Base-by-base conservation (phyloP, 768 basidiomycete species). In the Auricularia heimuer region DNA sequence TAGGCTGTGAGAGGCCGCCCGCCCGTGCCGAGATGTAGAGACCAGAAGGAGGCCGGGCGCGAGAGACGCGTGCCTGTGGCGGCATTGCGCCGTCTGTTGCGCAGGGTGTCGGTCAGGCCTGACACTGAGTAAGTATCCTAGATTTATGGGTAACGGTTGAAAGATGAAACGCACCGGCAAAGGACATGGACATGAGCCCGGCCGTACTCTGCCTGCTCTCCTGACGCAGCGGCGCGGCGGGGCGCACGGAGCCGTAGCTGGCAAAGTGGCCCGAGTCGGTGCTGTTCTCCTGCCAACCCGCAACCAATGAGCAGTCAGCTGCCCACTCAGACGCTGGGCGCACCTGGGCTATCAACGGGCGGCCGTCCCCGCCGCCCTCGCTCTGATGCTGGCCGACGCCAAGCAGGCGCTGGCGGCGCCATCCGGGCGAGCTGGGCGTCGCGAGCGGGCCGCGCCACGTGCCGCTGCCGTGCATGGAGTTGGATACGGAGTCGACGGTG, bases 1-100 rank as follows among this genome's bases (percentile, higher is more conserved):
- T 92, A 92, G 2, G 88, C 83, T 2, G 88, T 87, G 64, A 90
- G 87, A 0, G 86, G 87, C 8, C 89, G 82, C 69, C 47, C 47
- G 47, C 47, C 47, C 14, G 47, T 51, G 21, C 47, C 47, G 10
- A 51, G 47, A 18, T 51, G 47, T 18, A 51, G 47, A 10, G 18
- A 18, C 47, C 47, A 51, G 47, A 51, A 51, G 6, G 18, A 18
- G 11, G 47, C 47, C 14, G 47, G 56, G 24, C 34, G 56, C 56
- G 56, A 60, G 56, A 29, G 56, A 10, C 56, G 14, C 2, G 16
- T 60, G 56, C 56, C 29, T 29, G 18, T 21, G 8, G 56, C 34
- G 11, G 18, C 56, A 0, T 21, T 34, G 24, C 24, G 56, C 56
- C 56, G 56, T 10, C 56, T 21, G 24, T 14, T 14, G 21, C 56